phyloP scores from a whole-genome alignment of 2,329 filamentous ascomycete genomes.

The Acarospora socialis region DNA sequence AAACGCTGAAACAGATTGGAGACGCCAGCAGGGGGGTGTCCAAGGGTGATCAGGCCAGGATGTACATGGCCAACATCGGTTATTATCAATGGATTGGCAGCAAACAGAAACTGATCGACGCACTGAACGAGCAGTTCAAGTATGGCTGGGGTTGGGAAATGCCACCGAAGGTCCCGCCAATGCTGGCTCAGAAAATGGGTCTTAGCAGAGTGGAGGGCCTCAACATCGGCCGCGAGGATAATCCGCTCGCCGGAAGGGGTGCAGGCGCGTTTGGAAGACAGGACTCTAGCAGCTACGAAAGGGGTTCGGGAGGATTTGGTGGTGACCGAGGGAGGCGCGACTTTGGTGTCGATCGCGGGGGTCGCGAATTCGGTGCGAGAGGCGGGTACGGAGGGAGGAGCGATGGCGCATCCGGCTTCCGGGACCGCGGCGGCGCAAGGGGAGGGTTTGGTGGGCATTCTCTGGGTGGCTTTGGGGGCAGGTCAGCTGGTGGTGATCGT shows the following conservation, averaged over 20 bases:
- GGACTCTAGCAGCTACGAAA: not conserved
- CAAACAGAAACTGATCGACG: constrained; percentile 28
- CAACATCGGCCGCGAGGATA: constrained; percentile 7
- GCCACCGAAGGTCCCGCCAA: constrained; percentile 22
- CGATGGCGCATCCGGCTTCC: not conserved
- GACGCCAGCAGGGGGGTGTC: constrained; percentile 23
- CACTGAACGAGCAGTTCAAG: constrained; percentile 30
- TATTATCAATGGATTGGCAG: constrained; percentile 15
- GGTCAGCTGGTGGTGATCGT: not conserved
- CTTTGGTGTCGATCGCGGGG: not conserved
- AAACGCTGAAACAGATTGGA: constrained; percentile 27
- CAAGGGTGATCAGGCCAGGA: constrained; percentile 16
- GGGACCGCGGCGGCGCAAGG: not conserved
- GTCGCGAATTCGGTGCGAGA: not conserved
- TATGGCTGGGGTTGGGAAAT: constrained; percentile 33
- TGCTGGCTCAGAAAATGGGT: constrained; percentile 19
- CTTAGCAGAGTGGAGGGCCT: constrained; percentile 18
- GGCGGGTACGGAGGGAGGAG: constrained; percentile 1
- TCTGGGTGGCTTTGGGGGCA: constrained; percentile 1
- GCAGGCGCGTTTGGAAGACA: not conserved
- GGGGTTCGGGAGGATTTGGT: not conserved
- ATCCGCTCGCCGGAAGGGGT: not conserved
- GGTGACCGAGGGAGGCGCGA: not conserved
- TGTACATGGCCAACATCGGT: constrained; percentile 20
- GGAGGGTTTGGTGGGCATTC: constrained; percentile 2